Percentiles rank a stretch among this genome's conserved stretches.
These are phyloP conservation scores for Backusella psychrophila DNA, from an alignment of 192 early-diverging fungal genomes.

Conservation along the genomic window DNA sequence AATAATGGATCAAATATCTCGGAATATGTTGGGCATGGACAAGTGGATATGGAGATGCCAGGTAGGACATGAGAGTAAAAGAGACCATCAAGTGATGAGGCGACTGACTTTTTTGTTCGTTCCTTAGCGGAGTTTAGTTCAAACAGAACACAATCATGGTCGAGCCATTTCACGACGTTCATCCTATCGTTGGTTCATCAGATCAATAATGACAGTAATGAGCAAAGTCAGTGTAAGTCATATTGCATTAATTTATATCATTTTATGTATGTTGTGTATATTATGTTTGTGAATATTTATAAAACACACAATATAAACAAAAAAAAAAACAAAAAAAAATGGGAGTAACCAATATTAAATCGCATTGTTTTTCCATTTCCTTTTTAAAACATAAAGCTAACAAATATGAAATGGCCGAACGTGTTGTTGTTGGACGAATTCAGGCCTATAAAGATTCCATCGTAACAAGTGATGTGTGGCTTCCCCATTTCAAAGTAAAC, in stretches of 20 bases:
- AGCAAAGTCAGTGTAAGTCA: background rate
- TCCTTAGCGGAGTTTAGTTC: conserved; percentile 9
- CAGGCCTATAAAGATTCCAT: conserved; percentile 14
- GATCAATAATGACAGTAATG: conserved; percentile 1
- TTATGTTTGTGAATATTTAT: background rate
- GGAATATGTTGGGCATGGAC: background rate
- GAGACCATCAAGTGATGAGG: background rate
- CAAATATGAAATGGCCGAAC: conserved; percentile 7
- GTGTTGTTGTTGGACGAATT: conserved; percentile 2
- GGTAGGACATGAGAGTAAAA: background rate
- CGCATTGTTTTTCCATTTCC: conserved; percentile 1
- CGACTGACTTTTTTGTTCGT: background rate
- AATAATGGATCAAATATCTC: background rate
- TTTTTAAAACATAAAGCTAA: background rate
- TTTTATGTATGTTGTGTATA: background rate
- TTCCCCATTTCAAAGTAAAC: conserved; percentile 6
- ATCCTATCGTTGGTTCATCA: background rate
- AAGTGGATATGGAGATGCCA: background rate
- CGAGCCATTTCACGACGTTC: background rate
- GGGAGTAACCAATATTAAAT: conserved; percentile 1
- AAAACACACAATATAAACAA: background rate
- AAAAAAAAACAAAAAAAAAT: background rate
- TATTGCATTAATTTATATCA: background rate
- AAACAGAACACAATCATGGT: background rate
- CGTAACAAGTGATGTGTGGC: conserved; percentile 21